Conservation (phyloP, 352 stramenopile species). For the Bremia lactucae region DNA sequence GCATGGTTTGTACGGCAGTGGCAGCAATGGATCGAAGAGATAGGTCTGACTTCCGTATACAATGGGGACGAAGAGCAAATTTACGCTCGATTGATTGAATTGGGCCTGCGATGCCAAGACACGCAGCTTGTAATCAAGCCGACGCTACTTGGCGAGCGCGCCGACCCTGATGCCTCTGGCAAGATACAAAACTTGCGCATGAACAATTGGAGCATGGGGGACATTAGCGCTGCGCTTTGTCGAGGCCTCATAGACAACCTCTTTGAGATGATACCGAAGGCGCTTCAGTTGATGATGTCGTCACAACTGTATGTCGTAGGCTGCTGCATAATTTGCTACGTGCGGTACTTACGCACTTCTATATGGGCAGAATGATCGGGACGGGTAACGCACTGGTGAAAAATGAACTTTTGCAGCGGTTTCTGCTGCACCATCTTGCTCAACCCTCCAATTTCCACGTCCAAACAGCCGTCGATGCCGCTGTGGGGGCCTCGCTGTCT, state of each 20-base stretch:
- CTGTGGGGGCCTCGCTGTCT: conserved; percentile 40
- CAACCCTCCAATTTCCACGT: conserved; percentile 26
- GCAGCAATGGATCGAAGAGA: conserved; percentile 39
- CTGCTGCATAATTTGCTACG: not conserved
- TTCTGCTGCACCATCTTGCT: conserved; percentile 25
- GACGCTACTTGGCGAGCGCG: conserved; percentile 60
- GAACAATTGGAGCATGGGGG: conserved; percentile 59
- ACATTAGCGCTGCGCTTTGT: conserved; percentile 58
- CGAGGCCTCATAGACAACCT: conserved; percentile 64
- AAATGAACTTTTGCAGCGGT: conserved; percentile 53
- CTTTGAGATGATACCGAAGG: conserved; percentile 46
- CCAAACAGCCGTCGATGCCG: conserved; percentile 42
- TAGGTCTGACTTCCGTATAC: conserved; percentile 18
- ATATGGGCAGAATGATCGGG: conserved; percentile 60
- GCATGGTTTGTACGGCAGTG: conserved; percentile 56
- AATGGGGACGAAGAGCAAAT: conserved; percentile 11
- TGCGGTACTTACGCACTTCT: too few species aligned
- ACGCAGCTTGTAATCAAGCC: conserved; percentile 52
- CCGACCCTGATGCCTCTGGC: conserved; percentile 23
- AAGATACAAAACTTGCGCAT: conserved; percentile 40
- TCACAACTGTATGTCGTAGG: conserved; percentile 31
- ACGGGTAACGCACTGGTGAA: conserved; percentile 60
- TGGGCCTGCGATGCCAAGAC: conserved; percentile 35
- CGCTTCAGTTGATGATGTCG: conserved; percentile 22
- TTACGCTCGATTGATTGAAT: conserved; percentile 44